phyloP scores from a whole-genome alignment of 225 moss, liverwort and hornwort genomes.

The Marchantia paleacea region DNA sequence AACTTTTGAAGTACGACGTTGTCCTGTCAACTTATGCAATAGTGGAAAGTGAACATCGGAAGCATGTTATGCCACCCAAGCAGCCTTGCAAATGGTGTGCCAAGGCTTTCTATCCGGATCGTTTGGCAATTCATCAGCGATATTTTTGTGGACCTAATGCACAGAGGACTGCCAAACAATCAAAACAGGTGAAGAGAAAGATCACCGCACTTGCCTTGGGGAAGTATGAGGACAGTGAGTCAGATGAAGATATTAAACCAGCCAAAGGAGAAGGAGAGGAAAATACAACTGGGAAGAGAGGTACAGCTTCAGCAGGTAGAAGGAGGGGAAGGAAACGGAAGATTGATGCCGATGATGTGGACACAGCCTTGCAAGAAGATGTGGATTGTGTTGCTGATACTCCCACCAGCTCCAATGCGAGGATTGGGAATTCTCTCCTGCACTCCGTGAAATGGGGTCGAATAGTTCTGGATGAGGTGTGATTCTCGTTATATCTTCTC shows the following conservation, averaged over 20 bases:
- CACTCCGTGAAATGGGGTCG: conserved; percentile 59
- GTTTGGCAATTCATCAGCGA: conserved; percentile 41
- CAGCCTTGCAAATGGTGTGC: conserved; percentile 50
- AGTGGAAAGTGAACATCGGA: conserved; percentile 56
- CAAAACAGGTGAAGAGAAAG: conserved; percentile 47
- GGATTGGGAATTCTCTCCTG: conserved; percentile 41
- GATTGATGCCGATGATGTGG: conserved; percentile 37
- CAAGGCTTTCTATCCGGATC: conserved; percentile 44
- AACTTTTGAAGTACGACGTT: conserved; percentile 54
- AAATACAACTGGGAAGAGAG: not conserved
- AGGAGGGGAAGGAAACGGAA: conserved; percentile 37
- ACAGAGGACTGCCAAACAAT: conserved; percentile 52
- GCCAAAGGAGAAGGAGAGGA: conserved; percentile 11
- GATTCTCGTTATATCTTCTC: not conserved
- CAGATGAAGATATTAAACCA: conserved; percentile 27
- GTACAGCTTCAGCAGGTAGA: not conserved
- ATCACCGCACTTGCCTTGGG: not conserved
- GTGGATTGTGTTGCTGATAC: not conserved
- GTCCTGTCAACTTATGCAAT: conserved; percentile 55
- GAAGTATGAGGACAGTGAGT: not conserved
- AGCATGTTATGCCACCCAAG: conserved; percentile 59
- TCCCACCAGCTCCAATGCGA: conserved; percentile 4
- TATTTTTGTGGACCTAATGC: conserved; percentile 57
- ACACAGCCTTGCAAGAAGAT: conserved; percentile 36
- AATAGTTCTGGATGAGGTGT: conserved; percentile 60